Conservation (phyloP, 1,139 yeast genomes). For the Ogataea hybrid region DNA sequence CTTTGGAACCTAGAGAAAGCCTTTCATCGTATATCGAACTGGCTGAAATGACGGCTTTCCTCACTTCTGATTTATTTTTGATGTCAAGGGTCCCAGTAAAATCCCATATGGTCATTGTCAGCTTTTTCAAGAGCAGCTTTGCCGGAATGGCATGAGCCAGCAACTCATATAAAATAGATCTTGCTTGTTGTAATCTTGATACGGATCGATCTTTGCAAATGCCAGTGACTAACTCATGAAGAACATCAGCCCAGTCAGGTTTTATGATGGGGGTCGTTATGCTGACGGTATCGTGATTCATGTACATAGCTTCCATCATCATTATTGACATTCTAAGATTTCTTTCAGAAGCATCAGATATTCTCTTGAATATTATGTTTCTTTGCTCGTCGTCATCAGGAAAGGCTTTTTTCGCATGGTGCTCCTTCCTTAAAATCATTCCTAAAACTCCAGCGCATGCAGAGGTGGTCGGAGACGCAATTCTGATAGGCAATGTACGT, state of each 20-base stretch:
- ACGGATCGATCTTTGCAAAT: slow-evolving; percentile 65
- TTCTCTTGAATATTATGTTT: slow-evolving; percentile 42
- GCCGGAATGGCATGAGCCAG: slow-evolving; percentile 95
- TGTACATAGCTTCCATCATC: slow-evolving; percentile 79
- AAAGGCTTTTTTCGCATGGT: slow-evolving; percentile 43
- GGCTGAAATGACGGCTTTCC: slow-evolving; percentile 56
- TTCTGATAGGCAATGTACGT: slow-evolving; percentile 81
- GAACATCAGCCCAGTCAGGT: slow-evolving; percentile 89
- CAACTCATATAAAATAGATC: slow-evolving; percentile 78
- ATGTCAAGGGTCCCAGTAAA: slow-evolving; percentile 33
- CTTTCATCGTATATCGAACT: slow-evolving; percentile 87
- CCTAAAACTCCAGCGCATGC: slow-evolving; percentile 58
- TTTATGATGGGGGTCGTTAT: slow-evolving; percentile 43
- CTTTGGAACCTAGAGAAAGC: slow-evolving; percentile 78
- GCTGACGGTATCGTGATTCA: slow-evolving; percentile 60
- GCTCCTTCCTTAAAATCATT: slow-evolving; percentile 58
- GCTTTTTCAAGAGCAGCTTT: slow-evolving; percentile 64
- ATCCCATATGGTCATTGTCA: slow-evolving; percentile 56
- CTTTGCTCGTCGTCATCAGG: slow-evolving; percentile 40
- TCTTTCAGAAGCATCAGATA: slow-evolving; percentile 59
- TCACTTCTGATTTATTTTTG: slow-evolving; percentile 30
- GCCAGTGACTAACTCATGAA: slow-evolving; percentile 59
- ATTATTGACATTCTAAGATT: slow-evolving; percentile 78
- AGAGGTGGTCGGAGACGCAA: slow-evolving; percentile 70
- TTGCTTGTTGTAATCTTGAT: slow-evolving; percentile 65